These are phyloP conservation scores for Colletotrichum tropicicola DNA, from an alignment of 2,329 filamentous ascomycete species.

Conservation along the genomic window DNA sequence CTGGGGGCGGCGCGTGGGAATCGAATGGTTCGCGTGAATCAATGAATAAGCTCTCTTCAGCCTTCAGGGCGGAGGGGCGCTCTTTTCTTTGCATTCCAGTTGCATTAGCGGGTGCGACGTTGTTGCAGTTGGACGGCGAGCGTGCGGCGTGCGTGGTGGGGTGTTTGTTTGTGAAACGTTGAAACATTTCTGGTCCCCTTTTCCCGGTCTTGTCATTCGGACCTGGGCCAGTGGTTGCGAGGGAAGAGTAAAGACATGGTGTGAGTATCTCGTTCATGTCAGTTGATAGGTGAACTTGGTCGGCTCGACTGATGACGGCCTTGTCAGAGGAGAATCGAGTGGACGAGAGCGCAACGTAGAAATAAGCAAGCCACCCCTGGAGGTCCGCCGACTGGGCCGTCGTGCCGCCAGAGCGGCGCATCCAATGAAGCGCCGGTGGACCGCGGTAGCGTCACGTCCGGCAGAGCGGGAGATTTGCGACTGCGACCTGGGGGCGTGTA, in stretches of 20 bases:
- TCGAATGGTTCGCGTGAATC: background rate
- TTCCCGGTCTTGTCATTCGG: background rate
- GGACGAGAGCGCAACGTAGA: background rate
- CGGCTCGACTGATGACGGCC: no score
- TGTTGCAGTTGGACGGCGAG: background rate
- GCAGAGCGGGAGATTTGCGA: conserved; percentile 7
- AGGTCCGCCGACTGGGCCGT: background rate
- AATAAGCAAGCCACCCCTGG: background rate
- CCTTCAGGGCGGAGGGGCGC: no score
- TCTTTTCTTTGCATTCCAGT: no score
- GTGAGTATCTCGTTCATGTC: no score
- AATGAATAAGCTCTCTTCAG: background rate
- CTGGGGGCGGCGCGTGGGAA: background rate
- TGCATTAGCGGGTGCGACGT: background rate
- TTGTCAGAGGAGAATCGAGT: background rate
- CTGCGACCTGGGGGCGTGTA: background rate
- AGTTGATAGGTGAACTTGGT: no score
- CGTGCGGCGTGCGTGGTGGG: background rate
- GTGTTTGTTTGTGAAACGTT: background rate
- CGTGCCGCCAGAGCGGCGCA: background rate
- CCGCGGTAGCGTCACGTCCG: conserved; percentile 3
- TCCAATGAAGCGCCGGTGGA: background rate
- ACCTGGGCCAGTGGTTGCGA: background rate
- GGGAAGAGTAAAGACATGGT: background rate
- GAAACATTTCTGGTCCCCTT: conserved; percentile 10